phyloP scores from a whole-genome alignment of 2,329 filamentous ascomycete genomes.

The Colletotrichum neosansevieriae region DNA sequence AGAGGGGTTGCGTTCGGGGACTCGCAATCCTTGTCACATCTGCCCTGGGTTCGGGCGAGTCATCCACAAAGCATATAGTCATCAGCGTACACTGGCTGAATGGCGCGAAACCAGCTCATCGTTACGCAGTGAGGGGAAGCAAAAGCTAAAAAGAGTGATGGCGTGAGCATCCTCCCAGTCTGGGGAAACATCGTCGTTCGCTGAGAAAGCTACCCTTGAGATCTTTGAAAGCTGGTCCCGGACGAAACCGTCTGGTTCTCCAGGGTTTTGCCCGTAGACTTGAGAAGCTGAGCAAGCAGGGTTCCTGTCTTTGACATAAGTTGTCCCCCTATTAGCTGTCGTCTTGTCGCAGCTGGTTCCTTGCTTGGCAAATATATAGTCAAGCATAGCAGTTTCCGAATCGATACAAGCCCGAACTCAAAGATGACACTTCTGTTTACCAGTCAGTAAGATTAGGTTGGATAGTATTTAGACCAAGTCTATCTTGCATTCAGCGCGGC shows the following conservation, averaged over 20 bases:
- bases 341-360: background rate
- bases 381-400: background rate
- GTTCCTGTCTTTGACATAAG: background rate
- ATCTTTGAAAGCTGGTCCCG: constrained; percentile 8
- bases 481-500: constrained; percentile 1
- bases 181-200: background rate
- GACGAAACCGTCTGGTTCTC: background rate
- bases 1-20: constrained; percentile 3
- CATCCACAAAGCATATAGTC: constrained; percentile 22
- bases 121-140: constrained; percentile 17
- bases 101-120: constrained; percentile 18
- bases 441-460: background rate
- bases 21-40: background rate
- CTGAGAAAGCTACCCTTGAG: constrained; percentile 8
- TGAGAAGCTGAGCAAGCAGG: background rate
- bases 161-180: background rate
- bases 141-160: background rate
- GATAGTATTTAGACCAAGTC: constrained; percentile 18
- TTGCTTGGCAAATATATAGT: constrained; percentile 3
- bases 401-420: background rate
- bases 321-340: background rate
- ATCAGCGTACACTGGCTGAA: background rate
- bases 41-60: constrained; percentile 17
- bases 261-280: constrained; percentile 4
- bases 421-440: background rate